Conservation (phyloP, 768 basidiomycete species). For the Lentinus tigrinus region DNA sequence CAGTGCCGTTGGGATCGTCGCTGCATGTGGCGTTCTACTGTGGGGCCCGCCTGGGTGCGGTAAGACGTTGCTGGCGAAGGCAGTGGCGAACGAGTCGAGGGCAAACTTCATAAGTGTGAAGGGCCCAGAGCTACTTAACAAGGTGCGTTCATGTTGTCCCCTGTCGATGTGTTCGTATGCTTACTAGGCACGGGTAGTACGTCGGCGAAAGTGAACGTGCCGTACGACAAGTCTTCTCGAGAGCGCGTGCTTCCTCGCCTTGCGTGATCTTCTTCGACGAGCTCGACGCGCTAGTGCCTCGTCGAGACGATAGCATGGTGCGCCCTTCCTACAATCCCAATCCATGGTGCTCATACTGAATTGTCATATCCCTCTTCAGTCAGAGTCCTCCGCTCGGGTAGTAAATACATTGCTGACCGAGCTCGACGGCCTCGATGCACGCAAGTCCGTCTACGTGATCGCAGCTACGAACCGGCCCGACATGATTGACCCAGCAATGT, state of each 20-base stretch:
- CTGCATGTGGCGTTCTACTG: conserved; percentile 90
- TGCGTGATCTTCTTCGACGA: conserved; percentile 97
- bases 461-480: conserved; percentile 95
- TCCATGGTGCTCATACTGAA: background rate
- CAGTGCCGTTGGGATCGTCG: conserved; percentile 82
- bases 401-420: conserved; percentile 95
- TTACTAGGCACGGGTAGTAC: conserved; percentile 52
- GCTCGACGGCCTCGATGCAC: conserved; percentile 85
- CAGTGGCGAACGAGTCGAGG: conserved; percentile 92
- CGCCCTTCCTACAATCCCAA: conserved; percentile 23
- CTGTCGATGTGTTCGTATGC: background rate
- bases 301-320: conserved; percentile 87
- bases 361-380: conserved; percentile 45
- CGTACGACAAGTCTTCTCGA: conserved; percentile 90
- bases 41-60: conserved; percentile 99
- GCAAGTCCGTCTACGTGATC: conserved; percentile 89
- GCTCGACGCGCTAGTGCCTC: conserved; percentile 86
- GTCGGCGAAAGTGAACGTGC: conserved; percentile 97
- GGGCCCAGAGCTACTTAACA: conserved; percentile 95
- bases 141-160: conserved; percentile 50
- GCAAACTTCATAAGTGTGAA: conserved; percentile 99
- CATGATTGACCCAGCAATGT: conserved; percentile 98
- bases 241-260: conserved; percentile 90
- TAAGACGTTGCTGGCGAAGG: conserved; percentile 96
- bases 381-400: conserved; percentile 89